Base-by-base conservation (phyloP, 169 alveolate genomes). In the Eimeria zaria region DNA sequence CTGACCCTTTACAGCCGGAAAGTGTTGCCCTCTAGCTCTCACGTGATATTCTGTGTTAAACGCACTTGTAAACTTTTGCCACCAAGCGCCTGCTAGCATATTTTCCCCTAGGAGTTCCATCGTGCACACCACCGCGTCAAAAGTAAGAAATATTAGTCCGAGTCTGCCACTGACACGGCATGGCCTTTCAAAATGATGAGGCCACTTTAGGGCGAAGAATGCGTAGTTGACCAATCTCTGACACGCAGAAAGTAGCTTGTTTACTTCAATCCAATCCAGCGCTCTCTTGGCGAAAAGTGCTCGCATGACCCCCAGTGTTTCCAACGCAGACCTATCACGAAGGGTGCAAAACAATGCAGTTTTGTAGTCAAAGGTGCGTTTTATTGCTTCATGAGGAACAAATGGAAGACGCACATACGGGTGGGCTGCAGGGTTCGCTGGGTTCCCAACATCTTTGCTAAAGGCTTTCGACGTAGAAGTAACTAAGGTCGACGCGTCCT, bases 81-180 rank as follows among this genome's bases (percentile, higher is more conserved):
- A 69, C 80, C 80, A 69, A 33, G n/a, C 51, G 51, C 80, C 80
- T 30, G 48, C 12, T 69, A 5, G n/a, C 80, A 69, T 69, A n/a
- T 30, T 69, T 2, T 69, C 80, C 51, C 80, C 80, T 14, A 69
- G 80, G n/a, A 69, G 48, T 5, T 69, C 80, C 3, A 69, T 67
- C 14, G 78, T 67, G 48, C 46, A 67, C 22, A 67, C 78, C 78
- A 67, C 78, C 48, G 78, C 78, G 48, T 69, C 80, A 69, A 69
- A 36, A 8, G 80, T 33, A 14, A 69, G 80, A 69, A 69, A 69
- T 69, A 69, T 16, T 33, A 69, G 80, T 36, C 80, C 48, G 12
- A 69, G 80, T 24, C 9, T 69, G 30, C 80, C 27, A 16, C 8
- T 69, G 44, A 12, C 80, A 12, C 80, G 80, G 48, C 48, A 33